phyloP scores from a whole-genome alignment of 2,329 filamentous ascomycete species.

The Alternaria gaisen region DNA sequence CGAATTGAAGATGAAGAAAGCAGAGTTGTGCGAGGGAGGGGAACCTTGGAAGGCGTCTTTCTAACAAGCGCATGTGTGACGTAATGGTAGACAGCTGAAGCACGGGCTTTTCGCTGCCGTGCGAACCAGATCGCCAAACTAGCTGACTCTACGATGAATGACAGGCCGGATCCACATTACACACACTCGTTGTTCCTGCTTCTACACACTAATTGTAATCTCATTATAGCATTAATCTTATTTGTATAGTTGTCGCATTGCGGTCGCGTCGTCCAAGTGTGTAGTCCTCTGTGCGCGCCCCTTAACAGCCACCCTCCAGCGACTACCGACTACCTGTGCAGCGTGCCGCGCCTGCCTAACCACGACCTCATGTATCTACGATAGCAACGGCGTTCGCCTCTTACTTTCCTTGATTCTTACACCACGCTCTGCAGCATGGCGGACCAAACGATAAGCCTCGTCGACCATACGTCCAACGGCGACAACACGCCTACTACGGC shows the following conservation, averaged over 20 bases:
- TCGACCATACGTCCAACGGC: slow-evolving; percentile 62
- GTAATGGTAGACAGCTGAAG: slow-evolving; percentile 34
- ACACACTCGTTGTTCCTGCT: slow-evolving; percentile 10
- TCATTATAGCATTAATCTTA: neutral
- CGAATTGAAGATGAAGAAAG: slow-evolving; percentile 14
- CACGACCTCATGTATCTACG: slow-evolving; percentile 39
- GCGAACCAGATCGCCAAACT: slow-evolving; percentile 34
- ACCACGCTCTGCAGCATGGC: slow-evolving; percentile 30
- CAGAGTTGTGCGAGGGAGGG: slow-evolving; percentile 26
- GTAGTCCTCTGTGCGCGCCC: slow-evolving; percentile 23
- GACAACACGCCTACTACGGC: slow-evolving; percentile 41
- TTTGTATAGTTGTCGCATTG: slow-evolving; percentile 8
- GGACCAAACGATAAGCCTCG: slow-evolving; percentile 73
- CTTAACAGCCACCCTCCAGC: slow-evolving; percentile 26
- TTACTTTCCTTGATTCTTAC: slow-evolving; percentile 10
- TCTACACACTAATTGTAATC: slow-evolving; percentile 13
- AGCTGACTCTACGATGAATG: slow-evolving; percentile 13
- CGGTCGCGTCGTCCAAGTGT: slow-evolving; percentile 8
- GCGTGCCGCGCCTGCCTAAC: slow-evolving; percentile 30
- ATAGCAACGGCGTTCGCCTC: slow-evolving; percentile 38
- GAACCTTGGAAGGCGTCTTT: slow-evolving; percentile 28
- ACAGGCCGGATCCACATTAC: slow-evolving; percentile 1
- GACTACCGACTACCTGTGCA: slow-evolving; percentile 1
- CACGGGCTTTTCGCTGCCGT: slow-evolving; percentile 21
- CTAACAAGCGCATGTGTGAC: slow-evolving; percentile 38